phyloP scores from a whole-genome alignment of 2,329 filamentous ascomycete species.

The Paracamarosporium sp. region DNA sequence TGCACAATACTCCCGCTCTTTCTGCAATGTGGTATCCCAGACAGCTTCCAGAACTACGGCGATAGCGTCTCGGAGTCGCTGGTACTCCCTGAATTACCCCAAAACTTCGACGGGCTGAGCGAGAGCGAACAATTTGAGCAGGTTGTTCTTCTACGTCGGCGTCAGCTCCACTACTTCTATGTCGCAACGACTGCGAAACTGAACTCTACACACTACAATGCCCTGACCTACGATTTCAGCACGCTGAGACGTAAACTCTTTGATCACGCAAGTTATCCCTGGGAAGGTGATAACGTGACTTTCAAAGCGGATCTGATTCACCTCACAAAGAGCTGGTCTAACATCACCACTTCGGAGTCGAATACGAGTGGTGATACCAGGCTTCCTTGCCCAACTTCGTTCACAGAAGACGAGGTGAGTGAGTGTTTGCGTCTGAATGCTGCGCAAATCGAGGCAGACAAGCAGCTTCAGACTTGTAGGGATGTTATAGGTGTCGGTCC shows the following conservation, averaged over 20 bases:
- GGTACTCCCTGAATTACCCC: conserved; percentile 27
- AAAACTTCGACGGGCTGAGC: conserved; percentile 27
- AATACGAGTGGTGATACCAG: conserved; percentile 8
- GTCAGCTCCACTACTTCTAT: conserved; percentile 41
- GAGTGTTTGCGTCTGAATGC: conserved; percentile 27
- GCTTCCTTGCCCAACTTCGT: conserved; percentile 28
- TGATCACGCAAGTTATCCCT: conserved; percentile 31
- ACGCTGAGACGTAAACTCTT: conserved; percentile 31
- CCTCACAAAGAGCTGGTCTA: conserved; percentile 27
- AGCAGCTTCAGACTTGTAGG: conserved; percentile 29
- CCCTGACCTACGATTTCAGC: conserved; percentile 27
- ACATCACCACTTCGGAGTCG: conserved; percentile 10
- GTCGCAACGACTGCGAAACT: conserved; percentile 28
- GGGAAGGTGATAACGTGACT: conserved; percentile 38
- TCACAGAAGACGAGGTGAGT: conserved; percentile 25
- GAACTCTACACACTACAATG: conserved; percentile 34
- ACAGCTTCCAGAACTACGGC: conserved; percentile 50
- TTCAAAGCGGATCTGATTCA: conserved; percentile 35
- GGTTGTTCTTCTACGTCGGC: conserved; percentile 32
- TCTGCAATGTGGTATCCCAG: conserved; percentile 47
- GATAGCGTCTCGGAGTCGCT: conserved; percentile 34
- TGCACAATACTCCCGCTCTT: conserved; percentile 46
- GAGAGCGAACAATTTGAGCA: conserved; percentile 29
- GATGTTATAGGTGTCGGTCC: conserved; percentile 30
- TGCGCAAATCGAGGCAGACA: conserved; percentile 30